Conservation (phyloP, 2,329 filamentous ascomycete genomes). For the Juglanconis oblonga region DNA sequence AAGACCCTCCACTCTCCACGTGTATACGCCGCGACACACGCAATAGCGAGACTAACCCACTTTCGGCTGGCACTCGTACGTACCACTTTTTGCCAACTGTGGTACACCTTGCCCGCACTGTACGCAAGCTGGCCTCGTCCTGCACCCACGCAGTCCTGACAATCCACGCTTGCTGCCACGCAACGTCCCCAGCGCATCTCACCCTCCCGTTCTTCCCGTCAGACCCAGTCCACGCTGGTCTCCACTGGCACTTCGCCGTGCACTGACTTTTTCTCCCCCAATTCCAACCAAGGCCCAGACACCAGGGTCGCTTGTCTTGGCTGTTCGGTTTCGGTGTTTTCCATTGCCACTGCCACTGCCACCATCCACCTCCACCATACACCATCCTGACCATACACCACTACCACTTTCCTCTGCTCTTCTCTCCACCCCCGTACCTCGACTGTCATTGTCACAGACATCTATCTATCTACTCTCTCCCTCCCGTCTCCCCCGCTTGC, state of each 20-base stretch:
- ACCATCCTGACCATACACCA: background rate
- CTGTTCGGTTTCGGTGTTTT: background rate
- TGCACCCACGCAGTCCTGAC: too few species aligned
- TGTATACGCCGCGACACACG: too few species aligned
- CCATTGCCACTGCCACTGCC: background rate
- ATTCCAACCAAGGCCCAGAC: too few species aligned
- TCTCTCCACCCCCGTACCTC: background rate
- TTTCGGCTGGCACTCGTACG: constrained; percentile 6
- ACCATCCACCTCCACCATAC: background rate
- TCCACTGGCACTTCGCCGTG: too few species aligned
- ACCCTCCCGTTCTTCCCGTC: too few species aligned
- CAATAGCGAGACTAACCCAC: constrained; percentile 12
- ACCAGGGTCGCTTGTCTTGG: background rate
- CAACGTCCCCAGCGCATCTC: too few species aligned
- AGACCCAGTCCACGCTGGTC: too few species aligned
- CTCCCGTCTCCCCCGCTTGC: background rate
- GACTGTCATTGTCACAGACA: background rate
- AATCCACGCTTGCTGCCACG: too few species aligned
- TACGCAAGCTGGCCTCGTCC: constrained; percentile 14
- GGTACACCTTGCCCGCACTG: too few species aligned
- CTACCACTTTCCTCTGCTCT: constrained; percentile 7
- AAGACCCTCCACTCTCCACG: background rate
- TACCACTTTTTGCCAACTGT: constrained; percentile 4
- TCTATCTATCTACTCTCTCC: background rate
- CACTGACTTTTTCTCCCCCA: too few species aligned